Conservation (phyloP, 129 eudicot species). For the Rutidosis leptorrhynchoides region DNA sequence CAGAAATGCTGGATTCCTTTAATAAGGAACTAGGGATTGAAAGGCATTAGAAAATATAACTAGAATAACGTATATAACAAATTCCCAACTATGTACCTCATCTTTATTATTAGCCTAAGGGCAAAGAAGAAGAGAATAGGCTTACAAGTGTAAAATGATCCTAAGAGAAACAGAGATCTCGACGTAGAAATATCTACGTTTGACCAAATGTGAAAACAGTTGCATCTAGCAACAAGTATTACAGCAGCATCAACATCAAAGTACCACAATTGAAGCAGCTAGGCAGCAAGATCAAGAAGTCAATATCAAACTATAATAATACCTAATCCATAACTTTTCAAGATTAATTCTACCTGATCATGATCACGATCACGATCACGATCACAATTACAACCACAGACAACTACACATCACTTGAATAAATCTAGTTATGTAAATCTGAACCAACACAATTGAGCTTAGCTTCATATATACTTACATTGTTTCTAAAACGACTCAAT, state of each 20-base stretch:
- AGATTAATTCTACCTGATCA: neutral
- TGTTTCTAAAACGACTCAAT: neutral
- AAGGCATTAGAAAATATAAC: slow-evolving; percentile 5
- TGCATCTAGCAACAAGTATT: neutral
- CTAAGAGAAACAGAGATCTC: slow-evolving; percentile 11
- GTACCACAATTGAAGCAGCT: neutral
- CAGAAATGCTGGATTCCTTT: neutral
- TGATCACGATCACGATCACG: slow-evolving; percentile 5
- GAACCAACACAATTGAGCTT: neutral
- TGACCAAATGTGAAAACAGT: neutral
- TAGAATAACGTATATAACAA: neutral
- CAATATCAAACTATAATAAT: neutral
- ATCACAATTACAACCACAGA: slow-evolving; percentile 6
- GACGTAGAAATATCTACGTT: neutral
- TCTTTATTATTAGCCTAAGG: neutral
- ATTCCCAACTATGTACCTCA: slow-evolving; percentile 1
- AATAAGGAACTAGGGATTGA: neutral
- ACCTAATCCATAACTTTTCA: neutral
- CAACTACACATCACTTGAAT: neutral
- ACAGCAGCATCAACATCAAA: neutral
- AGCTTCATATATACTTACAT: slow-evolving; percentile 11
- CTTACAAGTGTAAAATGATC: slow-evolving; percentile 3
- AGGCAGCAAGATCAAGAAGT: slow-evolving; percentile 14
- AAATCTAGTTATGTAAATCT: neutral
- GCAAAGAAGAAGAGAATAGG: slow-evolving; percentile 4